Base-by-base conservation (phyloP, 192 early-diverging fungal species). In the Coemansia sp. region DNA sequence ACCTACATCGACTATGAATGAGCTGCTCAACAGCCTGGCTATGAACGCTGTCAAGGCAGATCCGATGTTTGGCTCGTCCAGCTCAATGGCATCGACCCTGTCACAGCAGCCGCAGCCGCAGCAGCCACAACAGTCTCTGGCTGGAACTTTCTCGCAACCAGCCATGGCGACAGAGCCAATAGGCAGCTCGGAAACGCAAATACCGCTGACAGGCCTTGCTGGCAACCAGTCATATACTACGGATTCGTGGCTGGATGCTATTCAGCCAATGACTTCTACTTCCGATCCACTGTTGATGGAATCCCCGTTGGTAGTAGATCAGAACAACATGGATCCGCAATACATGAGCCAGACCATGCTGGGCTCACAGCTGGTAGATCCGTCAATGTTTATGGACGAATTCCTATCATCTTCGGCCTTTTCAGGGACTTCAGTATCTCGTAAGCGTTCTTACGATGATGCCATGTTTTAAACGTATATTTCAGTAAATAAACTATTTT, bases 321-420 rank as follows among this genome's bases (percentile, higher is more conserved):
- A 70, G 33, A 40, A 40, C 45, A 50, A 26, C 14, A 57, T 76
- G 7, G 66, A 76, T 39, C 21, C 60, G 28, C 61, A 63, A 33
- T 68, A 57, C 30, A 54, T 33, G 13, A 58, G 43, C 13, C 61
- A 63, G 12, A 18, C 40, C 8, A 57, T 43, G 13, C 45, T 53
- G 0, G 62, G 70, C 28, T 44, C 61, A 10, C 67, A 62, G 50
- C 57, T 76, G 14, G 73, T 77, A 37, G 73, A 77, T 23, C 73
- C 67, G 5, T 63, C 60, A 49, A 19, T 68, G 11, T 77, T 70
- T 42, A 77, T 77, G 15, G 73, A 77, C 46, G 73, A 77, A 43
- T 57, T 77, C 11, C 55, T 70, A 16, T 44, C 73, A 0, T 67
- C 72, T 14, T 67, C 72, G 6, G 53, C 36, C n/a, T 65, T 68